A percentile compares a stretch with the other conserved stretches of the same genome.
phyloP scores from a whole-genome alignment of 495 filamentous ascomycete genomes.

The Trichoderma erinaceum region DNA sequence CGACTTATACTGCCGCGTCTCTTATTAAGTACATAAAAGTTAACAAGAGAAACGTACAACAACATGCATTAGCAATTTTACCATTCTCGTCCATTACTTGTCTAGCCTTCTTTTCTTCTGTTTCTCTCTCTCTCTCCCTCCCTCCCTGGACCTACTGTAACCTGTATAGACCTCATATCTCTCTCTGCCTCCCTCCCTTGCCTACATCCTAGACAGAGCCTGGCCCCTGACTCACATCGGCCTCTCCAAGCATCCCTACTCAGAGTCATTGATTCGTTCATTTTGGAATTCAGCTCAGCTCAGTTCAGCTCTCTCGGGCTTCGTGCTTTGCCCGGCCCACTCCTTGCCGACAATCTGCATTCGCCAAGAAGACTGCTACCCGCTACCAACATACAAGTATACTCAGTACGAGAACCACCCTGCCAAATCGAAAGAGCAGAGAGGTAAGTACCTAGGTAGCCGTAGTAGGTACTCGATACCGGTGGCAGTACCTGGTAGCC shows the following conservation, averaged over 20 bases:
- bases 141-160: too few species aligned
- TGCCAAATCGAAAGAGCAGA: not conserved
- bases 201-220: not conserved
- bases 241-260: not conserved
- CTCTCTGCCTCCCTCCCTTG: not conserved
- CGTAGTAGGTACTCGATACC: too few species aligned
- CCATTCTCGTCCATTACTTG: too few species aligned
- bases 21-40: not conserved
- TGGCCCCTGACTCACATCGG: conserved; percentile 2
- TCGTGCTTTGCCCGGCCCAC: not conserved
- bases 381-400: not conserved
- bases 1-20: not conserved
- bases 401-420: not conserved
- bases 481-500: too few species aligned
- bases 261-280: not conserved
- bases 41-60: not conserved
- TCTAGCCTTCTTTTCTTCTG: too few species aligned
- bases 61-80: not conserved
- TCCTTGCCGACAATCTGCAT: not conserved
- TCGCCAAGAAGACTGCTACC: not conserved
- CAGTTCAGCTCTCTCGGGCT: not conserved
- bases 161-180: not conserved
- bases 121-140: not conserved
- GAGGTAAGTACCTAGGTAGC: too few species aligned
- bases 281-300: not conserved